Evolutionary conservation across 371 early-diverging fungal genomes (phyloP), one percentile per base, ranked within the genome.

Genomic region (Syncephalastrum racemosum): DNA sequence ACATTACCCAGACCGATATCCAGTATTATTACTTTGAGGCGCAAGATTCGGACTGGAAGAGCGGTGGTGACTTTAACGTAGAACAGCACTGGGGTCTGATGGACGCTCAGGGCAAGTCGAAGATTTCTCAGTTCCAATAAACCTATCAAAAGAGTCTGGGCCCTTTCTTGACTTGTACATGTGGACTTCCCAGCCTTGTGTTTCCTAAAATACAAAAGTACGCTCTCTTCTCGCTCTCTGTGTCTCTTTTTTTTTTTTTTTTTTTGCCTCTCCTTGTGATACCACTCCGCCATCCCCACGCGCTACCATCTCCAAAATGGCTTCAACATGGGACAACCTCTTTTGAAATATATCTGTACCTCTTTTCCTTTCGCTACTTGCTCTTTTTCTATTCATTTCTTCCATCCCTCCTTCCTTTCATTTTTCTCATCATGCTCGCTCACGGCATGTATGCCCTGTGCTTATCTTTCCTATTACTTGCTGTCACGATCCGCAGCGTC

Each of bases 21-120:
- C 66, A 79, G 44, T 86, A 86, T 52, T 77, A 80, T 47, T 85
- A 71, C 63, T 87, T 87, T 64, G 79, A 79, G 59, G 75, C 83
- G 45, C 71, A 77, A 43, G 88, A 87, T 58, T 73, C 82, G 25
- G 64, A 65, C 12, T 87, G 87, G 87, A 86, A 86, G 66, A 42
- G 54, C 23, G 60, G 51, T 22, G 74, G 81, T 24, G 58, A 66
- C 40, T 65, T 59, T 57, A 66, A 63, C 14, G 77, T 85, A 20
- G 88, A 87, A 54, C 60, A 74, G 20, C 77, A 84, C 62, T 87
- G 81, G 76, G 88, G 88, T 20, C 40, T 86, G 15, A 39, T 64
- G 20, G 22, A 52, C 20, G 51, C 39, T 13, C 51, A 61, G 25
- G 60, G 58, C 40, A 51, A 60, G 46, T 66, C 66, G 10, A 73